Conservation (phyloP, 352 stramenopile species). For the Phytophthora podocarpi region DNA sequence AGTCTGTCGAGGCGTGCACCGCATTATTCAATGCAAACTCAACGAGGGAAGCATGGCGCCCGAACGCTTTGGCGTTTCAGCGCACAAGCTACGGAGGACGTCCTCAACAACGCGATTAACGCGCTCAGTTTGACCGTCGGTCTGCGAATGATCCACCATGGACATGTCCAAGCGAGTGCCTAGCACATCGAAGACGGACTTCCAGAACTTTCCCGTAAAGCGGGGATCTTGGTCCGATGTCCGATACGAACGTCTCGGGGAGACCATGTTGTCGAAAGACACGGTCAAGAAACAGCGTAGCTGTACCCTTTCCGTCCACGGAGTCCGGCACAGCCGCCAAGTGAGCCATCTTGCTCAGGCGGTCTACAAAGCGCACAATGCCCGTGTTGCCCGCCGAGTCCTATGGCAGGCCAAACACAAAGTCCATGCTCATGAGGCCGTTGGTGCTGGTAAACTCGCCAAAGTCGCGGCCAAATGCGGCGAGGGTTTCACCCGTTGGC, state of each 20-base stretch:
- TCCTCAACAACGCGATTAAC: too few species aligned
- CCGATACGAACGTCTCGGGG: too few species aligned
- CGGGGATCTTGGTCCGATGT: too few species aligned
- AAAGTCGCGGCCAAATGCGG: too few species aligned
- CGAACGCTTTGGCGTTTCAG: too few species aligned
- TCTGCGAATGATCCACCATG: neutral
- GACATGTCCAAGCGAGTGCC: neutral
- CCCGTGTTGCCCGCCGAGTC: neutral
- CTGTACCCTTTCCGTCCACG: neutral
- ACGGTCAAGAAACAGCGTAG: neutral
- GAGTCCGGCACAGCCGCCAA: conserved; percentile 3
- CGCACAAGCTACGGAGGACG: too few species aligned
- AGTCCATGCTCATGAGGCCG: neutral
- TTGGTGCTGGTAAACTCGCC: too few species aligned
- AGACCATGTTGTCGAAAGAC: conserved; percentile 5
- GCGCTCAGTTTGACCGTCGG: too few species aligned
- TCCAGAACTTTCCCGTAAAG: neutral
- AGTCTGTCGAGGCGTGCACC: too few species aligned
- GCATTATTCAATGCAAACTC: too few species aligned
- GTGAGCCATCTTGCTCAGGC: conserved; percentile 7
- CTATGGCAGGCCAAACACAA: neutral
- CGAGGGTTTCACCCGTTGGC: neutral
- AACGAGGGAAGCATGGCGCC: too few species aligned
- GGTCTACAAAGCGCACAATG: neutral
- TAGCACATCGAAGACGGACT: neutral